Evolutionary conservation across 148 eudicot species (phyloP), one percentile per base, ranked within the genome.

Genomic region (Cornus kousa): DNA sequence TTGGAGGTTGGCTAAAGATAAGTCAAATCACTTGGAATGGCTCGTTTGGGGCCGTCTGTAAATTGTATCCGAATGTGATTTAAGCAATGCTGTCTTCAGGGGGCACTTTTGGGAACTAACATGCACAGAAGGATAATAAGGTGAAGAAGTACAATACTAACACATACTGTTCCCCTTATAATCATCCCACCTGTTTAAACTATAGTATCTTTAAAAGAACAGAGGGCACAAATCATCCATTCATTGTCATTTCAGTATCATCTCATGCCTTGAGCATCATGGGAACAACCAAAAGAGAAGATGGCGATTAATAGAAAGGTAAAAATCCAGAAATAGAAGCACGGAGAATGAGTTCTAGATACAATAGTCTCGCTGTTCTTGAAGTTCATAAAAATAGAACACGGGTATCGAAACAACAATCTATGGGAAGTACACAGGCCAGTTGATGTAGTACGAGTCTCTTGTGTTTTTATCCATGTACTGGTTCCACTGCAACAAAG

Each of bases 371-470:
- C 48, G 14, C 60, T 57, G 64, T 14, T 57, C 20, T 57, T 14
- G 64, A 13, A 13, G 5, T 17, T 57, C 68, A 40, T 37, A 72
- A 50, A 23, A 67, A 59, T 64, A 31, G 53, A 76, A 31, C 48
- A 24, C 9, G 19, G 4, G 60, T 43, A 5, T 48, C 3, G 20
- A 43, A 48, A 55, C 5, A 70, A 24, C 76, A 67, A 60, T 46
- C 78, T 85, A 92, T 2, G 92, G 91, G 79, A 93, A 93, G 78
- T 88, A 93, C 33, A 88, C 83, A 70, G 97, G 94, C 94, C 94
- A 91, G 81, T 91, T 91, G 87, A 64, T 59, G 84, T 93, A 93
- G 94, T 92, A 92, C 22, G 93, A 87, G 35, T 90, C 94, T 53
- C 97, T 88, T 13, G 70, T 68, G 14, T 80, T 86, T 77, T 78